phyloP scores from a whole-genome alignment of 768 basidiomycete species.

The Candolleomyces aberdarensis region DNA sequence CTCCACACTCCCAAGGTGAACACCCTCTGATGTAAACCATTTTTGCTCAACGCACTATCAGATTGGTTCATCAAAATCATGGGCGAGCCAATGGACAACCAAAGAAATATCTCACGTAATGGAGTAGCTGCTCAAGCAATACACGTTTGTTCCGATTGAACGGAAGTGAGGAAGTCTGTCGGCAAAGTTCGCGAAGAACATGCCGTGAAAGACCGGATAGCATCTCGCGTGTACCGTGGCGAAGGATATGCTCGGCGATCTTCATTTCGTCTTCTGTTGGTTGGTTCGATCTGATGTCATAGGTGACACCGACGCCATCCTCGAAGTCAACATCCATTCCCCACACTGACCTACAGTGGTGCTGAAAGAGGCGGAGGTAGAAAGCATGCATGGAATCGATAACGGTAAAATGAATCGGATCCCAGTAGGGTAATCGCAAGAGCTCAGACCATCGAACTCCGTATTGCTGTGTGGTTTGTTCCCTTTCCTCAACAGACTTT shows the following conservation, averaged over 20 bases:
- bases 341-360: slow-evolving; percentile 8
- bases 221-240: not conserved
- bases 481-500: slow-evolving; percentile 1
- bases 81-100: too few species aligned
- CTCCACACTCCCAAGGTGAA: too few species aligned
- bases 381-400: slow-evolving; percentile 16
- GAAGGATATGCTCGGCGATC: not conserved
- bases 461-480: slow-evolving; percentile 13
- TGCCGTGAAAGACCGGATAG: not conserved
- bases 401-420: slow-evolving; percentile 13
- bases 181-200: not conserved
- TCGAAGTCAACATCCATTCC: slow-evolving; percentile 4
- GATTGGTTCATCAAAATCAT: too few species aligned
- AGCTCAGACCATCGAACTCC: slow-evolving; percentile 16
- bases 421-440: slow-evolving; percentile 30
- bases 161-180: not conserved
- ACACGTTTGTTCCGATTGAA: not conserved
- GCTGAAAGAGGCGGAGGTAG: slow-evolving; percentile 8
- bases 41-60: not conserved
- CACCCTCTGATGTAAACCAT: not conserved
- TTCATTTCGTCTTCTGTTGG: not conserved
- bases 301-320: slow-evolving; percentile 4
- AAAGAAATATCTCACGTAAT: too few species aligned
- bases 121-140: too few species aligned
- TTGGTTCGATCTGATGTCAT: not conserved